Evolutionary conservation across 1,284 basidiomycete species (phyloP).

Genomic region (Thecaphora frezii): DNA sequence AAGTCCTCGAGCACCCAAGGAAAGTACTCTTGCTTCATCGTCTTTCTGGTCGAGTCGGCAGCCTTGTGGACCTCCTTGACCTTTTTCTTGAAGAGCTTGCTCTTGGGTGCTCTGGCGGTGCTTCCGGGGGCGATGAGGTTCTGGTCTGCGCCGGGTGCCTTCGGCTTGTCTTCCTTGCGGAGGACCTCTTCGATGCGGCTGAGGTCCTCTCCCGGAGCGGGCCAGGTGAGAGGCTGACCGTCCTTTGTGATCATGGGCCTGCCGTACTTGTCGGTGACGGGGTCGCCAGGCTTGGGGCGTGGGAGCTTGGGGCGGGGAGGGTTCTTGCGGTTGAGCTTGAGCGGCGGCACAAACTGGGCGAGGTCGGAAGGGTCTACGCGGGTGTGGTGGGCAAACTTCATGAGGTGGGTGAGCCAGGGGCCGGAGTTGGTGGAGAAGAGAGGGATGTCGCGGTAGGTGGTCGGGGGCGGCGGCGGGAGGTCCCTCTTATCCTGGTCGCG

Average conservation of each 20-base stretch:
- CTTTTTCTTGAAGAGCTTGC: constrained; percentile 51
- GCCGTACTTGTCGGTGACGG: constrained; percentile 48
- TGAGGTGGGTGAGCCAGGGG: constrained; percentile 45
- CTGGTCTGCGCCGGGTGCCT: constrained; percentile 32
- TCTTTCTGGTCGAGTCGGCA: constrained; percentile 46
- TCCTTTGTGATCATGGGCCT: constrained; percentile 44
- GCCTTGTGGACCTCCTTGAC: constrained; percentile 56
- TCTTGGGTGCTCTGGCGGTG: constrained; percentile 27
- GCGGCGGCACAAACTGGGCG: constrained; percentile 47
- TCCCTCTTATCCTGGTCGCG: constrained; percentile 23
- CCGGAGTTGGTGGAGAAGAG: constrained; percentile 44
- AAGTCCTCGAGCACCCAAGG: constrained; percentile 59
- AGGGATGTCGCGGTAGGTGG: constrained; percentile 55
- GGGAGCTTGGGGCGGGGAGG: constrained; percentile 52
- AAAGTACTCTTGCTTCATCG: constrained; percentile 53
- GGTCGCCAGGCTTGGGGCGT: constrained; percentile 47
- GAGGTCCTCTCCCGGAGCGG: constrained; percentile 37
- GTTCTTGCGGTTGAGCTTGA: constrained; percentile 57
- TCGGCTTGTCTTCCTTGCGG: constrained; percentile 22
- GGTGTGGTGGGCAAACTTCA: constrained; percentile 53
- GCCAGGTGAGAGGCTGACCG: constrained; percentile 44
- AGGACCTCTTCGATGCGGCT: constrained; percentile 36
- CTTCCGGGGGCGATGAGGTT: constrained; percentile 38
- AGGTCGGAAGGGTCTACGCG: constrained; percentile 51
- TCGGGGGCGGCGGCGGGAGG: constrained; percentile 29